These are phyloP conservation scores for Turritis glabra DNA, from an alignment of 345 rosid species.

Conservation along the genomic window DNA sequence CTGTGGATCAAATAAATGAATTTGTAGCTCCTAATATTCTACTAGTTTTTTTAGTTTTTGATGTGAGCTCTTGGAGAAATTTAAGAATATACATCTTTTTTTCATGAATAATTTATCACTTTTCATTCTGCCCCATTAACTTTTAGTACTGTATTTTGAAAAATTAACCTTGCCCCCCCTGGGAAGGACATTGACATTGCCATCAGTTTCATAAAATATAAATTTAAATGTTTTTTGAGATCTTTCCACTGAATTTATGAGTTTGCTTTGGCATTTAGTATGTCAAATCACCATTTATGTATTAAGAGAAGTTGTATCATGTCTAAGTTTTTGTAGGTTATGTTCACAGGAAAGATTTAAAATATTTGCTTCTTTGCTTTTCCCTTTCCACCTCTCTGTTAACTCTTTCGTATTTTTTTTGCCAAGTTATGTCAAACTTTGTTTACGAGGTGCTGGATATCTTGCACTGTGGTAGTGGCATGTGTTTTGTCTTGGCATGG, in stretches of 20 bases:
- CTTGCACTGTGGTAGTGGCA: slow-evolving; percentile 12
- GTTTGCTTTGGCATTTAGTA: slow-evolving; percentile 7
- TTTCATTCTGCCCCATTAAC: neutral
- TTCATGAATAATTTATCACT: neutral
- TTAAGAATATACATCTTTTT: neutral
- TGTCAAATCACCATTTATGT: slow-evolving; percentile 2
- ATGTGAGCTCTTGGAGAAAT: neutral
- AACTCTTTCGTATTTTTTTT: neutral
- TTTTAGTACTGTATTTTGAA: neutral
- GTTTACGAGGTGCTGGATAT: slow-evolving; percentile 1
- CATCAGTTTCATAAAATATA: neutral
- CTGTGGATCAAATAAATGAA: neutral
- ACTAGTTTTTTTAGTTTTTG: neutral
- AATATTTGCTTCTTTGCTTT: slow-evolving; percentile 5
- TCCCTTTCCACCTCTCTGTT: neutral
- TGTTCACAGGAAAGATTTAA: neutral
- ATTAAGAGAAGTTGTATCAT: slow-evolving; percentile 6
- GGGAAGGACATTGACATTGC: slow-evolving; percentile 4
- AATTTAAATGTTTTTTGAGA: neutral
- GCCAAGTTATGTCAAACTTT: neutral
- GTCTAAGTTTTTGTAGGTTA: slow-evolving; percentile 3
- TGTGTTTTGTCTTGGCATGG: slow-evolving; percentile 15
- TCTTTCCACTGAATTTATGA: neutral
- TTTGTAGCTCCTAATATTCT: neutral
- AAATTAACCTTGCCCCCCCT: neutral